A percentile compares a stretch with the other conserved stretches of the same genome.
These are phyloP conservation scores for Thalassiosira allenii DNA, from an alignment of 352 stramenopile species.

Conservation along the genomic window DNA sequence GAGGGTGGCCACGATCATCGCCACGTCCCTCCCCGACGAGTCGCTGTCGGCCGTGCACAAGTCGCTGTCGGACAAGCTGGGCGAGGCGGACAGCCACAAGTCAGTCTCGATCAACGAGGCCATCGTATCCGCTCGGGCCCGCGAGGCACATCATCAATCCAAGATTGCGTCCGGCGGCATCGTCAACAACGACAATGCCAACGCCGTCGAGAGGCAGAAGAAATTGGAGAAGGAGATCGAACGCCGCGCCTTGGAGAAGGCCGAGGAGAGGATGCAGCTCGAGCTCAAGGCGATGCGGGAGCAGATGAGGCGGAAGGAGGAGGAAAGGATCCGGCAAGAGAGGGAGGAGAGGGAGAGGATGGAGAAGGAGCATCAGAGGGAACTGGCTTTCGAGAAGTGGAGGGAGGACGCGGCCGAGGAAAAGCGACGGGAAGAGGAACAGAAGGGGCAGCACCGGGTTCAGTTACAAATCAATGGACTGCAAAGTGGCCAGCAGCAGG, in stretches of 20 bases:
- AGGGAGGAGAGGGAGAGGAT: conserved; percentile 50
- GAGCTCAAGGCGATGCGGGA: conserved; percentile 31
- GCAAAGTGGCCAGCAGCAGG: not conserved
- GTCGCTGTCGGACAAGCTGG: conserved; percentile 25
- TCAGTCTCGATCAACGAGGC: conserved; percentile 43
- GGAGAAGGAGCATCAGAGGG: conserved; percentile 50
- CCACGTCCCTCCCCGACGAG: conserved; percentile 29
- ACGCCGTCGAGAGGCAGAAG: conserved; percentile 19
- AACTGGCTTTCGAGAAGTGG: conserved; percentile 66
- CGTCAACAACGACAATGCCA: not conserved
- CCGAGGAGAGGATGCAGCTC: conserved; percentile 32
- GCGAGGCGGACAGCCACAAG: conserved; percentile 15
- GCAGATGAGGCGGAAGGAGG: conserved; percentile 28
- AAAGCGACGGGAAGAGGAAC: conserved; percentile 49
- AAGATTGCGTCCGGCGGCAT: too few relatives aligned
- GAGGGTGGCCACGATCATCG: conserved; percentile 35
- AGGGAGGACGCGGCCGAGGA: conserved; percentile 50
- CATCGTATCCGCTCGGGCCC: conserved; percentile 36
- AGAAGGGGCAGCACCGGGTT: conserved; percentile 22
- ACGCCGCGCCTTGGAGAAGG: conserved; percentile 15
- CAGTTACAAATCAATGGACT: conserved; percentile 10
- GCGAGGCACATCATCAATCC: too few relatives aligned
- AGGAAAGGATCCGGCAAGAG: conserved; percentile 20
- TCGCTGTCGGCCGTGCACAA: conserved; percentile 18
- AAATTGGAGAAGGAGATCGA: conserved; percentile 24